Conservation (phyloP, 2,329 filamentous ascomycete species). For the Fusarium vanettenii region DNA sequence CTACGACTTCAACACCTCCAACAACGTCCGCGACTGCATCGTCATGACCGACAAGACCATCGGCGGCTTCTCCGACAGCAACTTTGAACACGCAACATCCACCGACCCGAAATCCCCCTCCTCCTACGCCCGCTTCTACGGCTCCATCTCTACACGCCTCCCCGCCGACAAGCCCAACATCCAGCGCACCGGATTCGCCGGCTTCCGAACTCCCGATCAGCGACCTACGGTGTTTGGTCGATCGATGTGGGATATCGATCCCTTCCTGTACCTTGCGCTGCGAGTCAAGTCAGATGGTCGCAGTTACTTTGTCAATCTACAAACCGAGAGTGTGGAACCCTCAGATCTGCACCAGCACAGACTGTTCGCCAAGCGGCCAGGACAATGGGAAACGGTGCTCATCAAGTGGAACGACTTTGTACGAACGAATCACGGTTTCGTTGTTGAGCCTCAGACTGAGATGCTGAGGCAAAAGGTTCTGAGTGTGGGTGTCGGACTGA, state of each 20-base stretch:
- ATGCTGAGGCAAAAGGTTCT: constrained; percentile 87
- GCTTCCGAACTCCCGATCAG: constrained; percentile 85
- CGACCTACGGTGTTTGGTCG: constrained; percentile 86
- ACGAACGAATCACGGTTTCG: constrained; percentile 90
- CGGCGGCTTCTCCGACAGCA: constrained; percentile 83
- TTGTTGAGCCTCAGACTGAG: constrained; percentile 92
- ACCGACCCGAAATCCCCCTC: constrained; percentile 22
- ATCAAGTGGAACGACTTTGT: constrained; percentile 95
- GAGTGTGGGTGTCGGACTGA: constrained; percentile 88
- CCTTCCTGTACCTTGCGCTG: constrained; percentile 87
- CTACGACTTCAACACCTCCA: constrained; percentile 68
- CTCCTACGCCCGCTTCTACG: constrained; percentile 83
- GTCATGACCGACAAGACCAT: constrained; percentile 89
- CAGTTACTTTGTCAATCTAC: constrained; percentile 94
- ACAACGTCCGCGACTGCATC: constrained; percentile 68
- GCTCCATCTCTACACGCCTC: constrained; percentile 86
- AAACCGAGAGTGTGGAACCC: constrained; percentile 92
- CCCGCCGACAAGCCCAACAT: constrained; percentile 80
- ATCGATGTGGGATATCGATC: constrained; percentile 88
- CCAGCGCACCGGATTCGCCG: constrained; percentile 86
- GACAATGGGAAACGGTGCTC: constrained; percentile 95
- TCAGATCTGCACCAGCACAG: constrained; percentile 98
- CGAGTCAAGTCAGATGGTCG: constrained; percentile 91
- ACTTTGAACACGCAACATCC: constrained; percentile 70
- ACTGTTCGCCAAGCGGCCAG: constrained; percentile 80